Percentiles rank a stretch among this genome's conserved stretches.
Evolutionary conservation across 495 filamentous ascomycete species (phyloP).

Genomic region (Rusavskia elegans): DNA sequence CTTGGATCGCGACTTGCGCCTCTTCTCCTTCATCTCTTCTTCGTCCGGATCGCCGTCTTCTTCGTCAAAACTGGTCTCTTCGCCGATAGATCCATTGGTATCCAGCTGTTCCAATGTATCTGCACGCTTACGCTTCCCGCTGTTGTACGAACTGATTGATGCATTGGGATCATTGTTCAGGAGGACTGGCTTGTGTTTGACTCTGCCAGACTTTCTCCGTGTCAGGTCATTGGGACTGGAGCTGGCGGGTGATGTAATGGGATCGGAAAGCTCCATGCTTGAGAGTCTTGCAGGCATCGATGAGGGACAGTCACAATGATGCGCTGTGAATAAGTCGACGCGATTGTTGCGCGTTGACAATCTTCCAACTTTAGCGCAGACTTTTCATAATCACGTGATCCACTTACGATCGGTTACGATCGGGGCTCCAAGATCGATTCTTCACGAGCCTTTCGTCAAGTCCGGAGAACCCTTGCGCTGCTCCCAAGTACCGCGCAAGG

Average conservation of each 20-base stretch:
- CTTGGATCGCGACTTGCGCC: constrained; percentile 37
- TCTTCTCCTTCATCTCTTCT: constrained; percentile 41
- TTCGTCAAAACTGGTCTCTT: constrained; percentile 30
- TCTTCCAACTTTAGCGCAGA: too few relatives aligned
- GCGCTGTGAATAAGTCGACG: not conserved
- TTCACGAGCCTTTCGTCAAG: too few relatives aligned
- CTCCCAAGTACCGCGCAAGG: too few relatives aligned
- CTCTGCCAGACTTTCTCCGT: constrained; percentile 68
- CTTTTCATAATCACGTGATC: too few relatives aligned
- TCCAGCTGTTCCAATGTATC: constrained; percentile 24
- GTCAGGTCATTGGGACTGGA: constrained; percentile 30
- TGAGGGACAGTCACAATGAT: not conserved
- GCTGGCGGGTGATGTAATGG: constrained; percentile 11
- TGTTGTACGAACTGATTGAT: constrained; percentile 16
- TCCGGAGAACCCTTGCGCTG: too few relatives aligned
- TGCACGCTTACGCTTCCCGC: constrained; percentile 40
- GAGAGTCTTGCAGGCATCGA: constrained; percentile 23
- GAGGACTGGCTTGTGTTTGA: constrained; percentile 54
- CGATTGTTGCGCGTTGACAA: not conserved
- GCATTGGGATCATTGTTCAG: constrained; percentile 33
- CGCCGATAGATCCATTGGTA: constrained; percentile 30
- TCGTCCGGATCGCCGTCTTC: constrained; percentile 49
- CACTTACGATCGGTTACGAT: too few relatives aligned
- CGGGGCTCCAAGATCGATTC: too few relatives aligned
- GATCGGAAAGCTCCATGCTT: constrained; percentile 41